Evolutionary conservation across 805 yeast genomes (phyloP).

Genomic region (Starmerella sp.): DNA sequence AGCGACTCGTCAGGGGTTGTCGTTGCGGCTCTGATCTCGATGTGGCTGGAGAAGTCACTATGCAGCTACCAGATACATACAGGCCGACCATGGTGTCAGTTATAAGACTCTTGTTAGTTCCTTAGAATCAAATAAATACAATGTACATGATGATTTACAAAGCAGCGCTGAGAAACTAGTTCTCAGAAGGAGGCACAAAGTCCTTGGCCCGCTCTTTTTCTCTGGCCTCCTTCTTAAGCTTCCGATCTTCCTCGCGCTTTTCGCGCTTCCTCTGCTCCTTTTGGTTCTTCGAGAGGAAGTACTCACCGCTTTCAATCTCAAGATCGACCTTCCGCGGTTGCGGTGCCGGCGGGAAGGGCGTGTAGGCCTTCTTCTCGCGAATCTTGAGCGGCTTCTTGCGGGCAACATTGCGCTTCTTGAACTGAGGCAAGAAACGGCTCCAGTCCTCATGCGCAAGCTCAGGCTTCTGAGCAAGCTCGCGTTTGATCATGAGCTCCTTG

Average conservation of each 20-base stretch:
- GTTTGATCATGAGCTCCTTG: conserved; percentile 93
- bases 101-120: background rate
- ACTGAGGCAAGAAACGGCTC: conserved; percentile 91
- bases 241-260: conserved; percentile 71
- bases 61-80: conserved; percentile 59
- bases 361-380: conserved; percentile 66
- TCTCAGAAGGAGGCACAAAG: conserved; percentile 76
- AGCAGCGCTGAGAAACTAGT: too few species aligned
- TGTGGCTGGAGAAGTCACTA: conserved; percentile 60
- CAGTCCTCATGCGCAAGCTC: conserved; percentile 93
- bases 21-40: conserved; percentile 63
- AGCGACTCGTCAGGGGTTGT: conserved; percentile 80
- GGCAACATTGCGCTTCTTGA: conserved; percentile 91
- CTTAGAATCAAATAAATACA: background rate
- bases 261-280: conserved; percentile 59
- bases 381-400: conserved; percentile 74
- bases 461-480: conserved; percentile 89
- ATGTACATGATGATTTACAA: conserved; percentile 17
- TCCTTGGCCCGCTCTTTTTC: conserved; percentile 65
- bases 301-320: conserved; percentile 97
- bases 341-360: conserved; percentile 98
- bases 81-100: conserved; percentile 70
- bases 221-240: conserved; percentile 51
- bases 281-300: conserved; percentile 79
- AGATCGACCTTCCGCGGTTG: conserved; percentile 93